These are phyloP conservation scores for Cornus kousa DNA, from an alignment of 148 eudicot genomes.

Conservation along the genomic window DNA sequence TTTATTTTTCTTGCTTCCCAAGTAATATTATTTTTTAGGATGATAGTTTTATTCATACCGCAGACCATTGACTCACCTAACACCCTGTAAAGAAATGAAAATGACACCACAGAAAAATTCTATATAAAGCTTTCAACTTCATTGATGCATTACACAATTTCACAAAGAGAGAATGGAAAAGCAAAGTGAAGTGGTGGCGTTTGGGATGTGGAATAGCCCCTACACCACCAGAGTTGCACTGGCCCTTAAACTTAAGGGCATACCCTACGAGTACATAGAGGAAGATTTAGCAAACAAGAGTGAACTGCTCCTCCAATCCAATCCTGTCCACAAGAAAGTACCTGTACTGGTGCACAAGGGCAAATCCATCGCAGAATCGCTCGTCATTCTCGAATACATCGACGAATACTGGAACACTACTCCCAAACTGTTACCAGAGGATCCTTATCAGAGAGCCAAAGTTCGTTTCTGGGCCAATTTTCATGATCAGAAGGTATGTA, in stretches of 20 bases:
- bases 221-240: slow-evolving; percentile 1
- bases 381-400: slow-evolving; percentile 4
- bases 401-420: slow-evolving; percentile 1
- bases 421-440: slow-evolving; percentile 3
- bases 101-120: too few relatives aligned
- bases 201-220: slow-evolving; percentile 3
- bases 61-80: too few relatives aligned
- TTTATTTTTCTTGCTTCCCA: too few relatives aligned
- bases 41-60: too few relatives aligned
- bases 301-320: background rate
- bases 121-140: background rate
- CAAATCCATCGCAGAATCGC: background rate
- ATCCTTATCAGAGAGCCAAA: slow-evolving; percentile 3
- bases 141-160: background rate
- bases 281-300: slow-evolving; percentile 8
- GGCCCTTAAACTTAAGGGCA: slow-evolving; percentile 15
- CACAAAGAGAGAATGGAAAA: slow-evolving; percentile 8
- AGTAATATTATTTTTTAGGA: too few relatives aligned
- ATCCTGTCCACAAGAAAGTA: slow-evolving; percentile 6
- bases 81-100: too few relatives aligned
- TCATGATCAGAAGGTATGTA: slow-evolving; percentile 8
- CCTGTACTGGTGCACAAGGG: slow-evolving; percentile 9
- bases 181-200: background rate
- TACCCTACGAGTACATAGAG: background rate
- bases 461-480: slow-evolving; percentile 10